phyloP scores from a whole-genome alignment of 192 early-diverging fungal species.

The Spinellus fusiger region DNA sequence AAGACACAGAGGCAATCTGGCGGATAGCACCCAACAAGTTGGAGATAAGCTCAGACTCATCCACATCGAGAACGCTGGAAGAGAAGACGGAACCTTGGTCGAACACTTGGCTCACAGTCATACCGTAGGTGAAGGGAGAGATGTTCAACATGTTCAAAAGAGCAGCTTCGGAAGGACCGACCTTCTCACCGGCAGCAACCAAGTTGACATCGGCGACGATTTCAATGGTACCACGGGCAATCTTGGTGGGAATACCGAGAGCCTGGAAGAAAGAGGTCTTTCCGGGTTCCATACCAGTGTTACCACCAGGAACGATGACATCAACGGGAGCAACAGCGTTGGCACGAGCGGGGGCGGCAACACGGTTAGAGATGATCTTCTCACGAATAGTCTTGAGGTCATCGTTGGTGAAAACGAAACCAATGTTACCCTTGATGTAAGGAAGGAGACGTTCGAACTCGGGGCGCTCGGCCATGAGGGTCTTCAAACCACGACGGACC shows the following conservation, averaged over 20 bases:
- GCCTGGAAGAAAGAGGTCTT: slow-evolving; percentile 99
- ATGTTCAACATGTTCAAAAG: slow-evolving; percentile 98
- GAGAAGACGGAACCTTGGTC: slow-evolving; percentile 87
- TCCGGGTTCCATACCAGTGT: slow-evolving; percentile 99
- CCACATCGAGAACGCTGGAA: slow-evolving; percentile 86
- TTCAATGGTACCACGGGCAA: slow-evolving; percentile 99
- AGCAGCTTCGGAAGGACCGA: slow-evolving; percentile 97
- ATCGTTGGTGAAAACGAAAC: slow-evolving; percentile 99
- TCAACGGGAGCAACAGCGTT: slow-evolving; percentile 90
- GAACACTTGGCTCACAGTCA: slow-evolving; percentile 89
- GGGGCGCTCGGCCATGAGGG: slow-evolving; percentile 66
- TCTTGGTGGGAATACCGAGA: slow-evolving; percentile 99
- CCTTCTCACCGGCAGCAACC: slow-evolving; percentile 84
- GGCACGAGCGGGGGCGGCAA: slow-evolving; percentile 93
- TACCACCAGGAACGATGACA: slow-evolving; percentile 61
- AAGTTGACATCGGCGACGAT: slow-evolving; percentile 94
- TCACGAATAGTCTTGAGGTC: slow-evolving; percentile 95
- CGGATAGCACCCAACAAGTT: slow-evolving; percentile 66
- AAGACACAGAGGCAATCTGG: slow-evolving; percentile 77
- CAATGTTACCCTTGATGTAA: slow-evolving; percentile 91
- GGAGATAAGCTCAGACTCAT: slow-evolving; percentile 60
- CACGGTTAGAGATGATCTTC: slow-evolving; percentile 89
- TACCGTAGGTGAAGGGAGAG: slow-evolving; percentile 99
- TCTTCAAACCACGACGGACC: slow-evolving; percentile 81
- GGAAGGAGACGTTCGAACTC: slow-evolving; percentile 70